A percentile compares a stretch with the other conserved stretches of the same genome.
These are phyloP conservation scores for Zopfochytrium polystomum DNA, from an alignment of 371 early-diverging fungal species.

Conservation along the genomic window DNA sequence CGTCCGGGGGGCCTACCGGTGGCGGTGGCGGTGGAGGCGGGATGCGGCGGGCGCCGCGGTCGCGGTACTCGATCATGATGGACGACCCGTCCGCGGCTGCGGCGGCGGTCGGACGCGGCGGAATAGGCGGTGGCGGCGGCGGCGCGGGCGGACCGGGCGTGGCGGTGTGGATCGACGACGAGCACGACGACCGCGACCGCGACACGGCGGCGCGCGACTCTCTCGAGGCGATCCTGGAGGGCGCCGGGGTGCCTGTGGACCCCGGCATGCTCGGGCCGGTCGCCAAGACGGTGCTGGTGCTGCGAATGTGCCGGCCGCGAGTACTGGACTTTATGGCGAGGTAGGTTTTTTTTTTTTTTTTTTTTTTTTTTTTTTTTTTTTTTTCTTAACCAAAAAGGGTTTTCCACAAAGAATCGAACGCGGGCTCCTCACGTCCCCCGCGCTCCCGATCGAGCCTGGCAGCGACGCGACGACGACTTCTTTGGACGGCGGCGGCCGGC, in stretches of 20 bases:
- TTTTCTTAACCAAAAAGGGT: neutral
- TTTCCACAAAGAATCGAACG: conserved; percentile 16
- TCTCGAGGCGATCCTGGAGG: conserved; percentile 24
- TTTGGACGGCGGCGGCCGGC: no score
- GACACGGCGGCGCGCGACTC: conserved; percentile 18
- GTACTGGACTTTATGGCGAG: conserved; percentile 24
- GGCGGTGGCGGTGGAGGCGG: no score
- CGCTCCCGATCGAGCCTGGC: no score
- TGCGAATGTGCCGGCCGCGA: conserved; percentile 10
- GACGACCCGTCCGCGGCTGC: no score
- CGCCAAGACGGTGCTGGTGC: conserved; percentile 11
- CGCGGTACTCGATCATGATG: no score
- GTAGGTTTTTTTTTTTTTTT: conserved; percentile 3
- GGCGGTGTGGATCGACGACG: no score
- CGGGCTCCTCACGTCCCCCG: conserved; percentile 11
- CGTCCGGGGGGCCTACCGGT: no score
- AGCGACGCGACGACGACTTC: no score
- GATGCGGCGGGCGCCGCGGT: no score
- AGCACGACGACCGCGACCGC: conserved; percentile 17
- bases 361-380: conserved; percentile 1
- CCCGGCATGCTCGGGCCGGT: conserved; percentile 23
- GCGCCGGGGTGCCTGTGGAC: conserved; percentile 18
- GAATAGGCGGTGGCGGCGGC: no score
- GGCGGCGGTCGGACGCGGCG: no score
- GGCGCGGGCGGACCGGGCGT: no score